Base-by-base conservation (phyloP, 2,329 filamentous ascomycete species). In the Paecilomyces formosus region DNA sequence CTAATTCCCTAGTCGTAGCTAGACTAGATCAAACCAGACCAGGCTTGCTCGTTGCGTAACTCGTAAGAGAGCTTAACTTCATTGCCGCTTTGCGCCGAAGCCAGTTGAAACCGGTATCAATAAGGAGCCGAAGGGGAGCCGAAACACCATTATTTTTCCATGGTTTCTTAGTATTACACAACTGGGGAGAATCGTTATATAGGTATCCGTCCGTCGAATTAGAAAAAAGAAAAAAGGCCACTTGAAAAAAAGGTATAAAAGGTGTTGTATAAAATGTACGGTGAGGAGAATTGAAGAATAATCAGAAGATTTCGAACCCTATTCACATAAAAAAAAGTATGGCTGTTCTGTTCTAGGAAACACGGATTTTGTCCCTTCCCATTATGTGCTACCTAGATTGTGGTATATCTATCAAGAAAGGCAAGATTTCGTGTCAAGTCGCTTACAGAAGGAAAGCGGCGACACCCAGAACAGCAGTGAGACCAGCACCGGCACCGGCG, bases 381-480 rank as follows among this genome's bases (percentile, higher is more conserved):
- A 52, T 52, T 52, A 52, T 13, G 26, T 52, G 26, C 26, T 52
- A 52, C 50, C 50, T 52, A 52, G 50, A 52, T 52, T 11, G n/a
- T 45, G 39, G n/a, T 45, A 45, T 45, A 45, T 45, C 39, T 21
- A 45, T 45, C n/a, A 18, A 45, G 15, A 18, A 18, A 45, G 35
- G 15, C 39, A 9, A 21, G 15, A 7, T 15, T 21, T 21, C 50
- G 50, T 28, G 13, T 24, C 22, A 52, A 52, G 50, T 24, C 50
- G 50, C 50, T 76, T 78, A 79, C 68, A 79, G 69, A 58, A 79
- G 63, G 67, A 72, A 74, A 67, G 78, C 79, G 63, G 75, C 78
- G 63, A 81, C 74, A 73, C 78, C 81, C 67, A 81, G 74, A 64
- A 83, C 71, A 69, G 78, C 80, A 60, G 79, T 77, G 62, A 84